These are phyloP conservation scores for Exserohilum rostratum DNA, from an alignment of 2,329 filamentous ascomycete genomes.

Conservation along the genomic window DNA sequence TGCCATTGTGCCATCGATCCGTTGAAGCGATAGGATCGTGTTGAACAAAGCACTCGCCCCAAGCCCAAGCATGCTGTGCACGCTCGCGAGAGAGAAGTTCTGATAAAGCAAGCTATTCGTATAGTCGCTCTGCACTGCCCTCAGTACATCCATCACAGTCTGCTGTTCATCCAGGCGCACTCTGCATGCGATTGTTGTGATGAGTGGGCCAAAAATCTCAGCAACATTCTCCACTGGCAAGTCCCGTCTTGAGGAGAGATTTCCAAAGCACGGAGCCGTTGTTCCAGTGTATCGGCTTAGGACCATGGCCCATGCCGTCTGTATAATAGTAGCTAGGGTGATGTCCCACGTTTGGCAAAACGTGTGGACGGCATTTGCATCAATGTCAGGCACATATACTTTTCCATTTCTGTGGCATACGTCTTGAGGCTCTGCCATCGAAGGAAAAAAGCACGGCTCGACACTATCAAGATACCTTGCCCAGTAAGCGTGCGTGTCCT, in stretches of 20 bases:
- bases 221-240: neutral
- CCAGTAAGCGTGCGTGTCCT: neutral
- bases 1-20: neutral
- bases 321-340: slow-evolving; percentile 23
- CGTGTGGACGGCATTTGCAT: slow-evolving; percentile 12
- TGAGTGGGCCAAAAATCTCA: neutral
- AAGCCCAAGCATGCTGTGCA: neutral
- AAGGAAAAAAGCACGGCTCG: neutral
- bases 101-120: neutral
- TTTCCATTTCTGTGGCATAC: neutral
- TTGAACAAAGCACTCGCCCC: neutral
- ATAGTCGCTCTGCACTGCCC: neutral
- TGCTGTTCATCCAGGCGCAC: neutral
- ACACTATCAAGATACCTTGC: neutral
- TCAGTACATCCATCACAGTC: neutral
- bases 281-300: neutral
- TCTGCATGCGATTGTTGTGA: neutral
- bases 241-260: neutral
- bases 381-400: slow-evolving; percentile 7
- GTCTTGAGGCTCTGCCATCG: neutral
- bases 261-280: neutral
- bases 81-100: neutral
- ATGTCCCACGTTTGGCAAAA: slow-evolving; percentile 20
- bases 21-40: neutral
- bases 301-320: slow-evolving; percentile 32